phyloP scores from a whole-genome alignment of 2,329 filamentous ascomycete genomes.

The Exserohilum turcica region DNA sequence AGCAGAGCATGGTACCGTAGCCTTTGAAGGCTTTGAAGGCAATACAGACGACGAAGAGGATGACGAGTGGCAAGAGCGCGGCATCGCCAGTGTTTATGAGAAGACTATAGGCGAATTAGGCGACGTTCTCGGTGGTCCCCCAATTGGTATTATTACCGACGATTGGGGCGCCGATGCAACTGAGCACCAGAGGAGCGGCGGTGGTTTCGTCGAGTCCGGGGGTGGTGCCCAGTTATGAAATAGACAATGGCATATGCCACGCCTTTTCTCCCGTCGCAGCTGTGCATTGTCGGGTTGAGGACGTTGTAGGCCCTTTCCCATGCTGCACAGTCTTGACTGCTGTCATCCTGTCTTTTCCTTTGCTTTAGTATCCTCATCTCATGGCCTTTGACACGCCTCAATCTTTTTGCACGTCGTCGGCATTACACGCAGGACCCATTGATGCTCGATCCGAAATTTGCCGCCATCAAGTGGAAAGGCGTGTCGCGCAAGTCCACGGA shows the following conservation, averaged over 20 bases:
- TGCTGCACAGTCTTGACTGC: background rate
- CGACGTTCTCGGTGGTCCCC: slow-evolving; percentile 62
- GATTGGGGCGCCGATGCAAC: slow-evolving; percentile 27
- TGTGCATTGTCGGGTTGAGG: too few relatives aligned
- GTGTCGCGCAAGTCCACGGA: too few relatives aligned
- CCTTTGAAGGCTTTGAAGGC: slow-evolving; percentile 49
- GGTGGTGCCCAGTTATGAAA: slow-evolving; percentile 17
- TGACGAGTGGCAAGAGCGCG: slow-evolving; percentile 36
- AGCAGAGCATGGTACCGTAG: slow-evolving; percentile 28
- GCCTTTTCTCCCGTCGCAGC: background rate
- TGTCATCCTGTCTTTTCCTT: background rate
- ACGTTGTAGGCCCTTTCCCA: background rate
- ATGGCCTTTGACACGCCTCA: background rate
- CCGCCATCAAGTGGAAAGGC: too few relatives aligned
- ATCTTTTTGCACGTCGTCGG: background rate
- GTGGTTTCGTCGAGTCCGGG: slow-evolving; percentile 22
- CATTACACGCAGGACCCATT: background rate
- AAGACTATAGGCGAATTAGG: slow-evolving; percentile 76
- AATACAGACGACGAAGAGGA: slow-evolving; percentile 52
- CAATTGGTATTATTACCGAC: slow-evolving; percentile 56
- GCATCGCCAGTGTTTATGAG: slow-evolving; percentile 73
- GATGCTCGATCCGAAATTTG: background rate
- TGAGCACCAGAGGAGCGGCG: slow-evolving; percentile 15
- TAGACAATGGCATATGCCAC: background rate
- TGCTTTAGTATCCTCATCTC: background rate